Conservation (phyloP, 345 rosid species). For the Eucalyptus camaldulensis region DNA sequence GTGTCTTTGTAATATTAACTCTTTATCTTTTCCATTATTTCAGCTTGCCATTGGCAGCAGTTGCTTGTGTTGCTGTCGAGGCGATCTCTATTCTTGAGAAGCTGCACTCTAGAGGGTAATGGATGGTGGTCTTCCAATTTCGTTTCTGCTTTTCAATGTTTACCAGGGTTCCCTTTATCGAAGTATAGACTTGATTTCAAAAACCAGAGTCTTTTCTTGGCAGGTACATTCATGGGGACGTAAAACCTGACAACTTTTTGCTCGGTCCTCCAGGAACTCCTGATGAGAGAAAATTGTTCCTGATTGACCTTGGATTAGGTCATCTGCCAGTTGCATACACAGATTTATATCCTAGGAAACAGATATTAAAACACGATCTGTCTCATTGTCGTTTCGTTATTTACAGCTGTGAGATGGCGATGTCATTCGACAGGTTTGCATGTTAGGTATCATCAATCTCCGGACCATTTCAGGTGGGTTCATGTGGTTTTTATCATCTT, state of each 20-base stretch:
- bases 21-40: not conserved
- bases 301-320: not conserved
- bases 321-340: not conserved
- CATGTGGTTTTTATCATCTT: not conserved
- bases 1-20: not conserved
- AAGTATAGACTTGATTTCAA: not conserved
- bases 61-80: constrained; percentile 89
- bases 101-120: constrained; percentile 83
- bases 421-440: not conserved
- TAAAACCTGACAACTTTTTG: not conserved
- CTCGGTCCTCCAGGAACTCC: not conserved
- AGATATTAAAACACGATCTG: not conserved
- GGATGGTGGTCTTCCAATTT: not conserved
- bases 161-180: not conserved
- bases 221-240: not conserved
- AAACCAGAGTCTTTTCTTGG: not conserved
- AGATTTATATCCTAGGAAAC: not conserved
- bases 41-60: constrained; percentile 85
- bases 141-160: not conserved
- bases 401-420: not conserved
- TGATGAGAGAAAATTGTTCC: not conserved
- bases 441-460: not conserved
- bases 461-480: not conserved
- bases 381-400: not conserved
- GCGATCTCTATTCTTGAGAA: constrained; percentile 89